phyloP scores from a whole-genome alignment of 768 basidiomycete species.

The Russula vinacea region DNA sequence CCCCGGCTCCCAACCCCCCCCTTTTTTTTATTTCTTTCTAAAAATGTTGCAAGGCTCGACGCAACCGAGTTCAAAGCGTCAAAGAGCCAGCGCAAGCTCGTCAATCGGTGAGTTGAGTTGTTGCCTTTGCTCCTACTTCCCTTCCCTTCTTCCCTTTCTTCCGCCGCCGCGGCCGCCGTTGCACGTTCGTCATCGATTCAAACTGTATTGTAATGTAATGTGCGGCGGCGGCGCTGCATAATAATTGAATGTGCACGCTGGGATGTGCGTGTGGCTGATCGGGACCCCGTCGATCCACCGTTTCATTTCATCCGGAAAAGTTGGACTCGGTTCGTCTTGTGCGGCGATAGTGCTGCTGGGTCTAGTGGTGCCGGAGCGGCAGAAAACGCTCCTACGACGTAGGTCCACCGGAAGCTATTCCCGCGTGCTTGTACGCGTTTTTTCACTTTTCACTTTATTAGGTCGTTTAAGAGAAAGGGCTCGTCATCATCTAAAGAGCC shows the following conservation, averaged over 20 bases:
- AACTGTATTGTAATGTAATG: not conserved
- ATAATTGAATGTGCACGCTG: not conserved
- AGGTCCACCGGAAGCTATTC: conserved; percentile 5
- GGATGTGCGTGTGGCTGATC: not conserved
- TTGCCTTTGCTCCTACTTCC: not conserved
- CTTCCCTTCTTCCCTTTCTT: not conserved
- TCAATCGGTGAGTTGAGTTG: conserved; percentile 54
- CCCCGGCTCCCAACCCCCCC: not conserved
- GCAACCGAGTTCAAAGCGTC: conserved; percentile 63
- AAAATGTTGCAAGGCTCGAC: conserved; percentile 51
- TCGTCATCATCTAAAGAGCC: conserved; percentile 11
- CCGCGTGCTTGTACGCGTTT: not conserved
- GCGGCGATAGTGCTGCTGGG: conserved; percentile 38
- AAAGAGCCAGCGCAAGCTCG: conserved; percentile 68
- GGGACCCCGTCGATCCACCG: not conserved
- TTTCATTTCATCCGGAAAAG: conserved; percentile 37
- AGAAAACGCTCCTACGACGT: conserved; percentile 32
- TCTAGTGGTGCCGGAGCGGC: conserved; percentile 34
- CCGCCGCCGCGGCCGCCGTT: not conserved
- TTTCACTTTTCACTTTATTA: not conserved
- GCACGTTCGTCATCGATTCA: not conserved
- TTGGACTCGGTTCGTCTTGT: conserved; percentile 68
- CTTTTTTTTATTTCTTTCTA: not conserved
- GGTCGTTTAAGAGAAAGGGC: conserved; percentile 3
- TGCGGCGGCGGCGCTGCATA: not conserved